A percentile compares a stretch with the other conserved stretches of the same genome.
phyloP scores from a whole-genome alignment of 257 asterid genomes.

The Ilex aquifolium region DNA sequence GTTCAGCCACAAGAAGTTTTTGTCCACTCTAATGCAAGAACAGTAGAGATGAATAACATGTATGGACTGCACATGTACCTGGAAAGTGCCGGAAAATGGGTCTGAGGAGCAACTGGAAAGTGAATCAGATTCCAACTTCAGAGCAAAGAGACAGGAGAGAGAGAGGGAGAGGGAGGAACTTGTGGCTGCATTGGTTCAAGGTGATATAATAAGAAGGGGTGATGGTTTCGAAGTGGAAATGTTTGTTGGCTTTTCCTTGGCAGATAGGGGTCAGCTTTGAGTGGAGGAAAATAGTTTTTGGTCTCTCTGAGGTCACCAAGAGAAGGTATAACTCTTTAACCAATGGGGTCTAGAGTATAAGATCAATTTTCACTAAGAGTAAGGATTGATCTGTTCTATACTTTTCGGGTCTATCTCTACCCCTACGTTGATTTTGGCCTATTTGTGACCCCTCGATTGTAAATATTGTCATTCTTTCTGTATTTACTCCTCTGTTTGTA shows the following conservation, averaged over 20 bases:
- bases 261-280: conserved; percentile 74
- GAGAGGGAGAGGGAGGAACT: conserved; percentile 9
- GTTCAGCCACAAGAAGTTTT: too few relatives aligned
- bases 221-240: conserved; percentile 16
- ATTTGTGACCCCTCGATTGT: too few relatives aligned
- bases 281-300: conserved; percentile 73
- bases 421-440: too few relatives aligned
- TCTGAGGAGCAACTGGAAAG: too few relatives aligned
- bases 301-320: conserved; percentile 32
- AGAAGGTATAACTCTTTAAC: conserved; percentile 6
- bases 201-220: conserved; percentile 19
- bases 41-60: too few relatives aligned
- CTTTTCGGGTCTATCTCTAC: not conserved
- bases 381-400: conserved; percentile 22
- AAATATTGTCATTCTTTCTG: too few relatives aligned
- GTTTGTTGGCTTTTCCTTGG: conserved; percentile 52
- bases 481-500: too few relatives aligned
- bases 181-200: conserved; percentile 6
- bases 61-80: too few relatives aligned
- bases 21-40: too few relatives aligned
- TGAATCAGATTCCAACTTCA: too few relatives aligned
- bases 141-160: conserved; percentile 8
- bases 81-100: too few relatives aligned
- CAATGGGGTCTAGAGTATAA: not conserved
- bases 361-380: conserved; percentile 10